Conservation (phyloP, 768 basidiomycete genomes). For the Hericium erinaceus region DNA sequence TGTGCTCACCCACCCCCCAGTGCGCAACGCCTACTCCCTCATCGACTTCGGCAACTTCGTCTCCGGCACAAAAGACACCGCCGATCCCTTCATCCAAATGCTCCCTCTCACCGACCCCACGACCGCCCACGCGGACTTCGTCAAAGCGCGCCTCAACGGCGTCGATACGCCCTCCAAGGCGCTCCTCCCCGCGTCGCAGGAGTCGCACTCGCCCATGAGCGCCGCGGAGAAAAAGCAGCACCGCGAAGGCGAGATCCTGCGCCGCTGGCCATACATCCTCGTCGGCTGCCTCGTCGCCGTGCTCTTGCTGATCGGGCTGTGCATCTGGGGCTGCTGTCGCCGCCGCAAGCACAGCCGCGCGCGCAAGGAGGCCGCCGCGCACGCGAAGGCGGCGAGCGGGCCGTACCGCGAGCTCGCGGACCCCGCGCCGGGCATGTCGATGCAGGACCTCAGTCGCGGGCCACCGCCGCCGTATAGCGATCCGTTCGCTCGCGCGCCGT, state of each 20-base stretch:
- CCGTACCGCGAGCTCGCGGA: constrained; percentile 23
- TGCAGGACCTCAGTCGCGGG: background rate
- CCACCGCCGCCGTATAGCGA: background rate
- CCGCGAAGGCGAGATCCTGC: constrained; percentile 53
- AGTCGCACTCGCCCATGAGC: constrained; percentile 50
- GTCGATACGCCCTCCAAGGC: constrained; percentile 46
- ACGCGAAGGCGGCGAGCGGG: background rate
- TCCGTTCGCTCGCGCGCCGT: background rate
- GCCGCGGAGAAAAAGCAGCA: constrained; percentile 56
- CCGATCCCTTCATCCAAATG: constrained; percentile 62
- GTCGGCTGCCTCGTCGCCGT: constrained; percentile 47
- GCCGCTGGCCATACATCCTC: constrained; percentile 68
- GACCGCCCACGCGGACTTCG: constrained; percentile 56
- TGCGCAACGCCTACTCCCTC: constrained; percentile 67
- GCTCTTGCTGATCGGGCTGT: constrained; percentile 34
- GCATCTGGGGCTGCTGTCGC: constrained; percentile 56
- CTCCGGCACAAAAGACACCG: constrained; percentile 33
- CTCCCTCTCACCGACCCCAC: constrained; percentile 45
- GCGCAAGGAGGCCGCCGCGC: constrained; percentile 10
- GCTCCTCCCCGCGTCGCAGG: constrained; percentile 50
- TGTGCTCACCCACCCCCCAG: constrained; percentile 26
- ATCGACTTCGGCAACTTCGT: constrained; percentile 68
- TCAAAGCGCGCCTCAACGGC: constrained; percentile 50
- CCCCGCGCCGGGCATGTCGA: constrained; percentile 13
- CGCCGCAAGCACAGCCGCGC: constrained; percentile 14